These are phyloP conservation scores for Emiliania huxleyi DNA, from an alignment of 78 protist species.

Conservation along the genomic window DNA sequence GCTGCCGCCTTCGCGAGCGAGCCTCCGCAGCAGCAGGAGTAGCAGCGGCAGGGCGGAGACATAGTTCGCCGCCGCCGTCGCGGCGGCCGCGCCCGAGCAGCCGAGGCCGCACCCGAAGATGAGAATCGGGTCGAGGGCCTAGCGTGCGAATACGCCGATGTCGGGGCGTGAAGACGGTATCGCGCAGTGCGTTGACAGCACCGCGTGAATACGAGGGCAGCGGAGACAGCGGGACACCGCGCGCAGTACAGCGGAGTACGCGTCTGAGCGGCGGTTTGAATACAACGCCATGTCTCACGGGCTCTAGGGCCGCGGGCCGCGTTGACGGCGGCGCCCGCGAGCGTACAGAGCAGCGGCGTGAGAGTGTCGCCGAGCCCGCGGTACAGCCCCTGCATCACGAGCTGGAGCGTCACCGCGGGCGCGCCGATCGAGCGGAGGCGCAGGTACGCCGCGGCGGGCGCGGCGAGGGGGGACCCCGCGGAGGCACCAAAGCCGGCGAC, in stretches of 20 bases:
- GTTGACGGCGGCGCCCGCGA: neutral
- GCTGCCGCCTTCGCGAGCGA: neutral
- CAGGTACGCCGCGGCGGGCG: neutral
- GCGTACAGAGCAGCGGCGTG: constrained; percentile 27
- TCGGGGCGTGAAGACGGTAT: no score
- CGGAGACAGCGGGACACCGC: no score
- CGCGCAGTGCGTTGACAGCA: no score
- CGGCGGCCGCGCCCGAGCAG: constrained; percentile 8
- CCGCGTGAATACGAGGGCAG: no score
- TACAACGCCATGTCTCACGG: no score
- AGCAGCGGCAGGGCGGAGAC: neutral
- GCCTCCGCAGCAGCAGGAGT: neutral
- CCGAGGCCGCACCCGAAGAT: constrained; percentile 17
- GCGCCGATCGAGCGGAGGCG: constrained; percentile 17
- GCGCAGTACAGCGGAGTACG: no score
- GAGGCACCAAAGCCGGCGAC: neutral
- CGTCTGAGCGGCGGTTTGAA: no score
- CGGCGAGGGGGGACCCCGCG: neutral
- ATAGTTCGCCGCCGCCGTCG: neutral
- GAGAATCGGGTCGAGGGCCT: constrained; percentile 1
- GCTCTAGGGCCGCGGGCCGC: no score
- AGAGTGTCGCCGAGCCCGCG: constrained; percentile 37
- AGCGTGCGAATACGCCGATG: no score
- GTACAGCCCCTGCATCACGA: constrained; percentile 2
- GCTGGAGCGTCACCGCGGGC: constrained; percentile 19